Evolutionary conservation across 805 yeast species (phyloP), one percentile per base, ranked within the genome.

Genomic region (Wickerhamiella occidentalis): DNA sequence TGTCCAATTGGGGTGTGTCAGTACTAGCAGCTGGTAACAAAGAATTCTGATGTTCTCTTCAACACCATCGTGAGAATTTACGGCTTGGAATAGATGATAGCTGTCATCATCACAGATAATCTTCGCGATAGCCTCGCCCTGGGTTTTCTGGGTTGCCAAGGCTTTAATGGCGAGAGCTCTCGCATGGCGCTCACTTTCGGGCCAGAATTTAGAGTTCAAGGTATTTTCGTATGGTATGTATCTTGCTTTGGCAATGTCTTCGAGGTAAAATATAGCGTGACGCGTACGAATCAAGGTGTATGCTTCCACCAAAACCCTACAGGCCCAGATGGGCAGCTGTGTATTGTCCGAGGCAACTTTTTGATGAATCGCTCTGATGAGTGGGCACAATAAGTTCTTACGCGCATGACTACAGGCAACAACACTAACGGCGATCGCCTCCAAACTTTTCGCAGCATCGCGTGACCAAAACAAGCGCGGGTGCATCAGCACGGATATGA

Each of bases 21-120:
- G 54, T 1, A 77, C 51, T 13, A 82, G 53, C 9, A 82, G 56
- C 17, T 83, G 68, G 26, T 77, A 73, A 54, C 78, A 73, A 6
- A 78, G 74, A 7, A 84, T 63, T 52, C 96, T 69, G 47, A 69
- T 70, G 65, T 76, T 66, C 58, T 84, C 92, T 60, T 85, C 95
- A 6, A 66, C 66, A 0, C 85, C 83, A 58, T 84, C 92, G 0
- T 77, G 74, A 38, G 76, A 69, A 58, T 74, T 78, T 26, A 65
- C 56, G 1, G 82, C 80, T 1, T 60, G 57, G 36, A 78, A 64
- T 2, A 83, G 60, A 35, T 70, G 68, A 54, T 69, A 72, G 3
- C n/a, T 13, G n/a, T 43, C 18, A 29, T 29, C 33, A 4, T 29
- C n/a, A 15, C 33, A n/a, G 3, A 35, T 28, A 17, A 23, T 23